A percentile compares a stretch with the other conserved stretches of the same genome.
Evolutionary conservation across 1,139 yeast species (phyloP).

Genomic region (Lodderomyces orthopsilosis): DNA sequence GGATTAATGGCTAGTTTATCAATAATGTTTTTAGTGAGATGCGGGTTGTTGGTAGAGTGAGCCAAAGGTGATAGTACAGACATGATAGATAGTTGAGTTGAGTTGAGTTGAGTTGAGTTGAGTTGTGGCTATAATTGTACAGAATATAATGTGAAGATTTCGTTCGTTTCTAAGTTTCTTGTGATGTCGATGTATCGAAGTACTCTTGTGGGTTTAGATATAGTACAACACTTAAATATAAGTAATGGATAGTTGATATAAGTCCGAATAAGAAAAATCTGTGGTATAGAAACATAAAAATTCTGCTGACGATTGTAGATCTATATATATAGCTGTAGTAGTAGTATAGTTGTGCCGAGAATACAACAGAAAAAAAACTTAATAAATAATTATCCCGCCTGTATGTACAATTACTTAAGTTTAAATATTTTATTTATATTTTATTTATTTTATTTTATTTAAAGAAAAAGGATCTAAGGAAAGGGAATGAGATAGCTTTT

Average conservation of each 20-base stretch:
- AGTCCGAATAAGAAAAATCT: too few species aligned
- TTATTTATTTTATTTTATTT: not conserved
- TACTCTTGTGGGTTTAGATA: too few species aligned
- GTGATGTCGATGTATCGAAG: too few species aligned
- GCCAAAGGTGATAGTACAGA: conserved; percentile 2
- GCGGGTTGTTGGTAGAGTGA: not conserved
- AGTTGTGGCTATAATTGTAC: too few species aligned
- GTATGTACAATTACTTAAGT: not conserved
- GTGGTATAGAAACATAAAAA: not conserved
- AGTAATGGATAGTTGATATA: too few species aligned
- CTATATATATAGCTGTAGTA: not conserved
- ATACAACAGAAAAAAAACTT: not conserved
- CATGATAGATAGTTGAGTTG: not conserved
- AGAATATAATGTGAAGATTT: too few species aligned
- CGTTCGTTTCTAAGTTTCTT: too few species aligned
- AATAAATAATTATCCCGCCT: not conserved
- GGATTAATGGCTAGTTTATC: not conserved
- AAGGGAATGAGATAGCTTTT: too few species aligned
- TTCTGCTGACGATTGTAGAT: not conserved
- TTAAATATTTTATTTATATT: too few species aligned
- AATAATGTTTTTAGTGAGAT: not conserved
- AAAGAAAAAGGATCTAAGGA: not conserved
- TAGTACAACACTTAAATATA: too few species aligned
- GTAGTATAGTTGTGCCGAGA: not conserved
- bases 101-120: too few species aligned